Percentiles rank a stretch among this genome's conserved stretches.
phyloP scores from a whole-genome alignment of 2,329 filamentous ascomycete genomes.

The Hymenotorrendiella dingleyae region DNA sequence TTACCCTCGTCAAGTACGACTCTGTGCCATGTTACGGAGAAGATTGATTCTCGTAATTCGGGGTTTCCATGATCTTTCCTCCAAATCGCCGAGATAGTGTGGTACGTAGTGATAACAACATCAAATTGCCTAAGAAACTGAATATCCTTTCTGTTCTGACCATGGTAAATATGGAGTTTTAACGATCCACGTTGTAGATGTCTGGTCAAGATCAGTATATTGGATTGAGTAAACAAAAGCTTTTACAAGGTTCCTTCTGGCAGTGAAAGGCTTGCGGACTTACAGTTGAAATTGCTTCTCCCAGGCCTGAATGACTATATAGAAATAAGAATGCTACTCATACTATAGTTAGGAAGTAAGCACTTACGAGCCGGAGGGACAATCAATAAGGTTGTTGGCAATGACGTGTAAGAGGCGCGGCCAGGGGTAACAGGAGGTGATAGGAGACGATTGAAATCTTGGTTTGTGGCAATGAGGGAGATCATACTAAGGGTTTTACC shows the following conservation, averaged over 20 bases:
- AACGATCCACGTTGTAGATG: neutral
- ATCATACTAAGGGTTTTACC: slow-evolving; percentile 69
- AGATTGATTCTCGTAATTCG: slow-evolving; percentile 19
- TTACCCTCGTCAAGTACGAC: slow-evolving; percentile 42
- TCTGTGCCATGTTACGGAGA: slow-evolving; percentile 36
- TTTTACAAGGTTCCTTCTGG: too few relatives aligned
- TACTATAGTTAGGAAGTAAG: too few relatives aligned
- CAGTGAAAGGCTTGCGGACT: too few relatives aligned
- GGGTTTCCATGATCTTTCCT: neutral
- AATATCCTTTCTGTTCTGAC: slow-evolving; percentile 5
- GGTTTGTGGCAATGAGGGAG: slow-evolving; percentile 12
- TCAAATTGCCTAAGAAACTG: slow-evolving; percentile 21
- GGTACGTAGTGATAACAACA: slow-evolving; percentile 43
- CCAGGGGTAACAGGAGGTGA: too few relatives aligned
- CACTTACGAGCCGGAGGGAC: neutral
- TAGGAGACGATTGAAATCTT: neutral
- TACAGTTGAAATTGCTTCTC: slow-evolving; percentile 12
- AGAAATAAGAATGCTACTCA: neutral
- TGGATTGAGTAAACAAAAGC: neutral
- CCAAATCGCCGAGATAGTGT: slow-evolving; percentile 34
- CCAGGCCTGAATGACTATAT: slow-evolving; percentile 15
- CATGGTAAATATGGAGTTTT: slow-evolving; percentile 9
- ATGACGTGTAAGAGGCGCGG: too few relatives aligned
- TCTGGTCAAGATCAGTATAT: slow-evolving; percentile 5
- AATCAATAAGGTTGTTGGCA: neutral